phyloP scores from a whole-genome alignment of 1,284 basidiomycete genomes.

The Polyporus tsugae region DNA sequence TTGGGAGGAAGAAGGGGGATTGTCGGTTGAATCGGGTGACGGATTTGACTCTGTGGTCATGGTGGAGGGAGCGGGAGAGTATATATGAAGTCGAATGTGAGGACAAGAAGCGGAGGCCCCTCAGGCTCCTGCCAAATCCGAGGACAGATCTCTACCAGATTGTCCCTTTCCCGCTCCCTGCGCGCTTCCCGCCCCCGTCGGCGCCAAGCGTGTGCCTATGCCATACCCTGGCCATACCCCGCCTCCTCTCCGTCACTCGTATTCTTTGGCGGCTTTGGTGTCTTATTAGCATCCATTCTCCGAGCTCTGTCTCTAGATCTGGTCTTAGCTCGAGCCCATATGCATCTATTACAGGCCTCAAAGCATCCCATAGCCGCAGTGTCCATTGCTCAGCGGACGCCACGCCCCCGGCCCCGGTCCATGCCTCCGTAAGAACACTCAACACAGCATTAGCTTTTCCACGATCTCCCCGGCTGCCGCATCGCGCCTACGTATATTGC shows the following conservation, averaged over 20 bases:
- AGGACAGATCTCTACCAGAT: slow-evolving; percentile 12
- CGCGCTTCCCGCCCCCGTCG: background rate
- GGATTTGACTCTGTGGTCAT: slow-evolving; percentile 57
- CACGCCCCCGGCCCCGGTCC: background rate
- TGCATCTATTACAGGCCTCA: background rate
- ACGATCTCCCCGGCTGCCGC: slow-evolving; percentile 3
- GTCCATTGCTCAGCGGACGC: slow-evolving; percentile 5
- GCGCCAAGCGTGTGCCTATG: background rate
- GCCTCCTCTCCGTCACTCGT: background rate
- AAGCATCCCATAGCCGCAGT: background rate
- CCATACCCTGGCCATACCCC: background rate
- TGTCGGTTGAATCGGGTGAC: slow-evolving; percentile 54
- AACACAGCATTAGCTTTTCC: slow-evolving; percentile 3
- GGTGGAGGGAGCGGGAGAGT: slow-evolving; percentile 45
- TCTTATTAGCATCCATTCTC: slow-evolving; percentile 5
- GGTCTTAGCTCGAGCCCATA: background rate
- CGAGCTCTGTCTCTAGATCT: background rate
- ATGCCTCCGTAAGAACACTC: background rate
- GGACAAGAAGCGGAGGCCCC: slow-evolving; percentile 14
- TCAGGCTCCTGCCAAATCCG: slow-evolving; percentile 7
- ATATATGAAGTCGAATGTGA: slow-evolving; percentile 35
- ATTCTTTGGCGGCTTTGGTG: background rate
- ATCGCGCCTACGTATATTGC: background rate
- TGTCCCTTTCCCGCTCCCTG: background rate
- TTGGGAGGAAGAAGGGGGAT: slow-evolving; percentile 24